Percentiles rank a stretch among this genome's conserved stretches.
phyloP scores from a whole-genome alignment of 2,329 filamentous ascomycete species.

The Fusarium transvaalense region DNA sequence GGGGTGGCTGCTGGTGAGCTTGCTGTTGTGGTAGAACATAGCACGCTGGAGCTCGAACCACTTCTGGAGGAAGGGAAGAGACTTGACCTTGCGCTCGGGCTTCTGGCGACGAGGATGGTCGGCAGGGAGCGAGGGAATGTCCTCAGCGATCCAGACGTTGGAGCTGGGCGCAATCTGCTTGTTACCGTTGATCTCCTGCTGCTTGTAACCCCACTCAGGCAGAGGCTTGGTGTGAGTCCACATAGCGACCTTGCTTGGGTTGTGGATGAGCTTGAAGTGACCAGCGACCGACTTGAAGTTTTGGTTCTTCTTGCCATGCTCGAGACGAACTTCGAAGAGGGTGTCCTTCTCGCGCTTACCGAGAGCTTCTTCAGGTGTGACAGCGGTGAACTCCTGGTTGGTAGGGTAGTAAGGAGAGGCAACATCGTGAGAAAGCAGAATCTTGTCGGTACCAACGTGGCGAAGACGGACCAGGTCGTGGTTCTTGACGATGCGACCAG shows the following conservation, averaged over 20 bases:
- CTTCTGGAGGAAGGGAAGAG: constrained; percentile 88
- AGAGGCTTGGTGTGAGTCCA: constrained; percentile 96
- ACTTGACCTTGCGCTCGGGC: constrained; percentile 82
- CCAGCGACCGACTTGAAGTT: constrained; percentile 92
- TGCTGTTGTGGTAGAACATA: constrained; percentile 99
- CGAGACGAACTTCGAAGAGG: constrained; percentile 91
- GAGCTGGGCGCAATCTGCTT: constrained; percentile 91
- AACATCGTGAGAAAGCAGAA: constrained; percentile 94
- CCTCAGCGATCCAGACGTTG: constrained; percentile 95
- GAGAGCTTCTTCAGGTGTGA: constrained; percentile 77
- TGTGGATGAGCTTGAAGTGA: constrained; percentile 96
- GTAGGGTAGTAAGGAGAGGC: constrained; percentile 96
- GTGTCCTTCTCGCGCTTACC: constrained; percentile 86
- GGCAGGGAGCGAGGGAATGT: constrained; percentile 81
- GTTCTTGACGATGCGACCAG: constrained; percentile 78
- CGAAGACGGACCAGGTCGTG: constrained; percentile 88
- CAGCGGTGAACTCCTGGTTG: constrained; percentile 97
- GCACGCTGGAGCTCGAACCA: constrained; percentile 96
- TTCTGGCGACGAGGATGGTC: constrained; percentile 81
- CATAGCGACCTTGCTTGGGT: constrained; percentile 97
- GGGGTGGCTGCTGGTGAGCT: constrained; percentile 94
- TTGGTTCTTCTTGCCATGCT: constrained; percentile 82
- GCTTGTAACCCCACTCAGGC: constrained; percentile 97
- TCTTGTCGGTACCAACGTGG: constrained; percentile 85
- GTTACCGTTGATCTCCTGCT: constrained; percentile 99